A percentile compares a stretch with the other conserved stretches of the same genome.
These are phyloP conservation scores for Trichocladium uniseriatum DNA, from an alignment of 495 filamentous ascomycete genomes.

Conservation along the genomic window DNA sequence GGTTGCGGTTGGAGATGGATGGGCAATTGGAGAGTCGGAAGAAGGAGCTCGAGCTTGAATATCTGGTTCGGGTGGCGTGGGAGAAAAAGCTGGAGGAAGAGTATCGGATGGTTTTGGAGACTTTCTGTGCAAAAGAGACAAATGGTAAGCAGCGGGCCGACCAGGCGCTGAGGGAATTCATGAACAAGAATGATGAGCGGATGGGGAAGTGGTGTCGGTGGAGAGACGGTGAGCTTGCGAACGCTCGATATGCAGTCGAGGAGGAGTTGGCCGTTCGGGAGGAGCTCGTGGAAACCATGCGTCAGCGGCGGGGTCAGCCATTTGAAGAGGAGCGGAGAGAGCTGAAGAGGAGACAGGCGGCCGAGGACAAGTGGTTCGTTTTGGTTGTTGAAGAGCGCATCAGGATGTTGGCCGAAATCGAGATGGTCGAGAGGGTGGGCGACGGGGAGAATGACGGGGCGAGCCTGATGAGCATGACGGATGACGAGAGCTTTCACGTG, in stretches of 20 bases:
- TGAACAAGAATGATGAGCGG: too few relatives aligned
- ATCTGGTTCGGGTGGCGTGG: neutral
- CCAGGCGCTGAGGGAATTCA: too few relatives aligned
- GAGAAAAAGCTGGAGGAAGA: slow-evolving; percentile 27
- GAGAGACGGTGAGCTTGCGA: too few relatives aligned
- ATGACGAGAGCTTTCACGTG: neutral
- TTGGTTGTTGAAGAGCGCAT: slow-evolving; percentile 24
- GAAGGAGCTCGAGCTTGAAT: too few relatives aligned
- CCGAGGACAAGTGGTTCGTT: slow-evolving; percentile 25
- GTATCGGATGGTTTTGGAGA: slow-evolving; percentile 20
- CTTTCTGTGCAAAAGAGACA: slow-evolving; percentile 22
- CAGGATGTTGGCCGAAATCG: slow-evolving; percentile 22
- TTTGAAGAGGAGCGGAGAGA: slow-evolving; percentile 13
- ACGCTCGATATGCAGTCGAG: too few relatives aligned
- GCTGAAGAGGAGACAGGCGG: slow-evolving; percentile 12
- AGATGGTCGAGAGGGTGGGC: slow-evolving; percentile 27
- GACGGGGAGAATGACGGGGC: slow-evolving; percentile 19
- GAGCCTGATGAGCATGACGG: neutral
- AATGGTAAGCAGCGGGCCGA: neutral
- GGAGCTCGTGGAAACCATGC: neutral
- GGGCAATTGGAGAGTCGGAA: too few relatives aligned
- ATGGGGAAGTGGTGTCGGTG: too few relatives aligned
- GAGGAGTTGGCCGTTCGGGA: too few relatives aligned
- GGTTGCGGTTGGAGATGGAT: too few relatives aligned
- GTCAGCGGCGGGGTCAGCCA: slow-evolving; percentile 2